Percentiles rank a stretch among this genome's conserved stretches.
These are phyloP conservation scores for Phyllosticta citriasiana DNA, from an alignment of 2,329 filamentous ascomycete species.

Conservation along the genomic window DNA sequence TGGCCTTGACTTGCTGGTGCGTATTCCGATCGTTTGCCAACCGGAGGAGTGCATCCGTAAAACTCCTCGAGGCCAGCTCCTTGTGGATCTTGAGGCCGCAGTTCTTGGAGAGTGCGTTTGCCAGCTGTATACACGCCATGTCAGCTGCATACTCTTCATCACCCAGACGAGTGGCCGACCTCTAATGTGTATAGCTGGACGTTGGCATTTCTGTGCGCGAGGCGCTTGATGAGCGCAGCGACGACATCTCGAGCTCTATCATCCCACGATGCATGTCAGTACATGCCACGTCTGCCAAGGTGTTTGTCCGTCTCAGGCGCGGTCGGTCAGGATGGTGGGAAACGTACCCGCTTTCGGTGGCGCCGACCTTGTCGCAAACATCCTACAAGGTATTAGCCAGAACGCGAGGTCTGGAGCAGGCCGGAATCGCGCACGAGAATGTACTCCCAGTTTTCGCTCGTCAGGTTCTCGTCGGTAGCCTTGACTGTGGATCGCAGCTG, in stretches of 20 bases:
- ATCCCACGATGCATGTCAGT: constrained; percentile 1
- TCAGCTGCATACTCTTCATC: constrained; percentile 13
- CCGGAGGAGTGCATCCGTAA: constrained; percentile 85
- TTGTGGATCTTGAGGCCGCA: constrained; percentile 79
- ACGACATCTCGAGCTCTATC: constrained; percentile 68
- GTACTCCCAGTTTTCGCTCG: constrained; percentile 67
- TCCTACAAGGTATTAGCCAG: constrained; percentile 30
- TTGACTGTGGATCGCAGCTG: constrained; percentile 44
- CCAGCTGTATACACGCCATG: constrained; percentile 52
- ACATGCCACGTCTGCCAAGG: constrained; percentile 3
- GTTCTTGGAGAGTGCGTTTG: constrained; percentile 85
- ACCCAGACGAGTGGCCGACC: constrained; percentile 32
- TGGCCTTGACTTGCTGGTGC: constrained; percentile 90
- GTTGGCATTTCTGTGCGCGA: constrained; percentile 90
- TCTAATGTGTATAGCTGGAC: constrained; percentile 93
- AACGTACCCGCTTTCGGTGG: constrained; percentile 36
- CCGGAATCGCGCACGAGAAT: constrained; percentile 42
- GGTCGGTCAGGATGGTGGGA: not conserved
- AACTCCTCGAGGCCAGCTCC: constrained; percentile 81
- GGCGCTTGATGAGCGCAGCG: constrained; percentile 79
- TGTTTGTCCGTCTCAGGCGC: not conserved
- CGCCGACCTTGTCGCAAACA: constrained; percentile 50
- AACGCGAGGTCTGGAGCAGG: constrained; percentile 11
- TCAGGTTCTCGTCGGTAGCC: constrained; percentile 96
- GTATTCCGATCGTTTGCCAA: constrained; percentile 91